phyloP scores from a whole-genome alignment of 768 basidiomycete genomes.

The Pleurotus citrinopileatus region DNA sequence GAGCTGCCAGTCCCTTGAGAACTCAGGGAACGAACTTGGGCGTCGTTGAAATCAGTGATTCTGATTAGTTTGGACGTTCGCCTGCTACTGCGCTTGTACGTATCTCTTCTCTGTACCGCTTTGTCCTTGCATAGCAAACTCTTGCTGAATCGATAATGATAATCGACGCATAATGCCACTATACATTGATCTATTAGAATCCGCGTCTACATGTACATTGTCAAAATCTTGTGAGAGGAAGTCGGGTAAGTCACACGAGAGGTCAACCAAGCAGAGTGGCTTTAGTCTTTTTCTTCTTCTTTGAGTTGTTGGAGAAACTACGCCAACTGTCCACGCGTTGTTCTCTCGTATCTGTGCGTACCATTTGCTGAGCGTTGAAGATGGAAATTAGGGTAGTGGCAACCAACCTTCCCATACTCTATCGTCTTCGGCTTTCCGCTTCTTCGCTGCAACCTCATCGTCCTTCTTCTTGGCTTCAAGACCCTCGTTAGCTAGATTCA shows the following conservation, averaged over 20 bases:
- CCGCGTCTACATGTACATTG: conserved; percentile 1
- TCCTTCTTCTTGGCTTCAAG: conserved; percentile 93
- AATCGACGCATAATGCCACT: no score
- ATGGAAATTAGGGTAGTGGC: not conserved
- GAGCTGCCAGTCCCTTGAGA: conserved; percentile 14
- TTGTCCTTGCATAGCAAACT: conserved; percentile 4
- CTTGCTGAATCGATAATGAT: no score
- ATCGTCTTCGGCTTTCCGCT: conserved; percentile 88
- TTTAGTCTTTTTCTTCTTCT: conserved; percentile 86
- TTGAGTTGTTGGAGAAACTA: conserved; percentile 58
- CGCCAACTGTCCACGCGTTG: conserved; percentile 86
- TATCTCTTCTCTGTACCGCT: not conserved
- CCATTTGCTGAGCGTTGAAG: not conserved
- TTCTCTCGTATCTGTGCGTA: conserved; percentile 60
- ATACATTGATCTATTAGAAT: no score
- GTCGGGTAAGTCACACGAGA: conserved; percentile 16
- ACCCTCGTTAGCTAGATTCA: conserved; percentile 90
- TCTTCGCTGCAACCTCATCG: conserved; percentile 71
- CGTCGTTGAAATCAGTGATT: conserved; percentile 60
- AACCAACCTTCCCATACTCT: conserved; percentile 82
- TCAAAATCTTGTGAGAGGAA: conserved; percentile 10
- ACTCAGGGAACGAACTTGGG: conserved; percentile 29
- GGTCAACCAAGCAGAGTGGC: conserved; percentile 59
- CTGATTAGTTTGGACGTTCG: conserved; percentile 28
- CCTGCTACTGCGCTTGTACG: not conserved